Base-by-base conservation (phyloP, 768 basidiomycete species). In the Rhizopogon vulgaris region DNA sequence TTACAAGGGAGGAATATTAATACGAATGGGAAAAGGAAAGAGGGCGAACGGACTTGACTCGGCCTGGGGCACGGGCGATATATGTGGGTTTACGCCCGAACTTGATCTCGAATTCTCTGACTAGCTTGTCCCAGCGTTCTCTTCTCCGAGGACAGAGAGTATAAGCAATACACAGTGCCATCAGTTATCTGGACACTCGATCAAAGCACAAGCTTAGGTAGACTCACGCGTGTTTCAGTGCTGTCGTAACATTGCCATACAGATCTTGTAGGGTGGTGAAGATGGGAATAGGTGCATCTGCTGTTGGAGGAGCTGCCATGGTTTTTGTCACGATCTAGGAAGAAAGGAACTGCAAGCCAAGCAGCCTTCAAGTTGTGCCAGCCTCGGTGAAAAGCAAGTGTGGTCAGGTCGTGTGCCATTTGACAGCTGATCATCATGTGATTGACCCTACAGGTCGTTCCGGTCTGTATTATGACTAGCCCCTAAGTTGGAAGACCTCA, bases 1-100 rank as follows among this genome's bases (percentile, higher is more conserved):
- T 40, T 48, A 38, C 22, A 22, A 11, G 24, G 36, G 40, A 25
- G 6, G 9, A 10, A 27, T 5, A 48, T 56, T 11, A 30, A 27
- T 24, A 27, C 37, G 41, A 22, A 4, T 48, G 42, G 42, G 34
- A 14, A 30, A 38, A 15, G 17, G 22, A 18, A 8, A 1, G 38
- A 47, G 22, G 25, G 11, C 9, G 25, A 8, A 60, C 72, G 55
- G 58, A 88, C 87, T 92, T 91, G 43, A 92, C 83, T 55, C 89
- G 78, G 6, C 90, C 90, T 1, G 89, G 90, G 5, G 90, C 88
- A 60, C 88, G 73, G 6, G 80, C 79, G 58, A 91, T 87, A 57
- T 84, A 84, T 4, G 78, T 71, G 11, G 89, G 87, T 48, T 78
- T 79, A 55, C 74, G 73, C 5, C 85, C 85, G 57, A 87, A 90